phyloP scores from a whole-genome alignment of 495 filamentous ascomycete genomes.

The Talaromyces adpressus region DNA sequence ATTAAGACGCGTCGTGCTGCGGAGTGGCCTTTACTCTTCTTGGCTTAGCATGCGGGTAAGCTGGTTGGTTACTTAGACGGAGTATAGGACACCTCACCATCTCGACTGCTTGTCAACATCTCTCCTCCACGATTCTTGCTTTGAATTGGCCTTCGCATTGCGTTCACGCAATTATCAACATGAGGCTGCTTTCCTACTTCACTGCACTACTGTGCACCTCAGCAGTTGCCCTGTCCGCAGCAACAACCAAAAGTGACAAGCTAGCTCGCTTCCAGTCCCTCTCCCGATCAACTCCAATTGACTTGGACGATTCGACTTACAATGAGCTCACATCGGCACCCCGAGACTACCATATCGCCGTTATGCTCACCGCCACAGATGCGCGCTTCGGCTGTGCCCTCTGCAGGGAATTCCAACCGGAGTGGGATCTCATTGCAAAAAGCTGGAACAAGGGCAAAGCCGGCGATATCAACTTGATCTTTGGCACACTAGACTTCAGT shows the following conservation, averaged over 20 bases:
- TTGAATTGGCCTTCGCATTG: background rate
- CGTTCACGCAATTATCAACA: constrained; percentile 16
- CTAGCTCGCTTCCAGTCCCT: constrained; percentile 65
- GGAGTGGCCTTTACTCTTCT: background rate
- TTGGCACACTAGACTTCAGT: constrained; percentile 81
- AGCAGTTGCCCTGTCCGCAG: constrained; percentile 33
- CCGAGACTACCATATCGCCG: constrained; percentile 73
- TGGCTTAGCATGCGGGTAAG: background rate
- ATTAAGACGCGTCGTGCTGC: background rate
- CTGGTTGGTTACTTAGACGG: background rate
- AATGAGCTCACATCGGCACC: constrained; percentile 66
- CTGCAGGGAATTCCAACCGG: constrained; percentile 86
- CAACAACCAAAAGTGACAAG: constrained; percentile 24
- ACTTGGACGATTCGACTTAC: constrained; percentile 71
- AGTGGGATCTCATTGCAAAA: constrained; percentile 82
- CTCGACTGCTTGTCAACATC: background rate
- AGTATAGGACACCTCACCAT: constrained; percentile 27
- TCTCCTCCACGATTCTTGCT: background rate
- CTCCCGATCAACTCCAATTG: constrained; percentile 59
- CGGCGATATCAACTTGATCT: constrained; percentile 65
- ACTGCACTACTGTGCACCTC: constrained; percentile 44
- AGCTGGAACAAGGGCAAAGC: constrained; percentile 80
- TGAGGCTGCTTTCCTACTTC: constrained; percentile 48
- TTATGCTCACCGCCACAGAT: constrained; percentile 85
- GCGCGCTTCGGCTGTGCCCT: constrained; percentile 77